Evolutionary conservation across 2,329 filamentous ascomycete species (phyloP), one percentile per base, ranked within the genome.

Genomic region (Nigrograna mackinnonii): DNA sequence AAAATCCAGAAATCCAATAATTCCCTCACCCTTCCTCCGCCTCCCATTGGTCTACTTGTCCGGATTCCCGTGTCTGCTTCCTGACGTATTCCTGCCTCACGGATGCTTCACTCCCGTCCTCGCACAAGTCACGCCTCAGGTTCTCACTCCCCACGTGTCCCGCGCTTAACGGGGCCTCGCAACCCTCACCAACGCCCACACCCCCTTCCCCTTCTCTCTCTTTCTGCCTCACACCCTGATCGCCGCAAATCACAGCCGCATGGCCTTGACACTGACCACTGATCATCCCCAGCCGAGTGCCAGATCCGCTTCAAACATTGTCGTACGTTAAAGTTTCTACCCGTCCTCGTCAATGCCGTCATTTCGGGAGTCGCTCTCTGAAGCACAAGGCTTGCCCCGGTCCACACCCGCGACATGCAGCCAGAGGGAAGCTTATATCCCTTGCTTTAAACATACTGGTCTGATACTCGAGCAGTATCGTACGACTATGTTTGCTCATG

Each of bases 321-420:
- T 66, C 59, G 54, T 64, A 66, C 62, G 59, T 65, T 61, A 50
- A 58, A 57, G 62, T 66, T 67, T 66, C 52, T 61, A 37, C 52
- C 60, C 60, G 56, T 46, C 41, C 30, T 39, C 42, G 43, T 49
- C 45, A n/a, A 46, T 51, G 37, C 39, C 41, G 41, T 46, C 45
- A 35, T 48, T 46, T 48, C 50, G 43, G 50, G 41, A 46, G 41
- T 44, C 36, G 19, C n/a, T 39, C 30, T 33, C 40, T 50, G 46
- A 44, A 43, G 48, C 50, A 44, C 48, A 39, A 47, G 36, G 30
- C 35, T 43, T 41, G 35, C 31, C 20, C 31, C 26, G 37, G 11
- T 22, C 22, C 41, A 30, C 13, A 17, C 39, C 38, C 20, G 20
- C 39, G 22, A 22, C 19, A 13, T 13, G 11, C 7, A 3, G 31